A percentile compares a stretch with the other conserved stretches of the same genome.
These are phyloP conservation scores for Pseudogymnoascus sp. DNA, from an alignment of 2,329 filamentous ascomycete species.

Conservation along the genomic window DNA sequence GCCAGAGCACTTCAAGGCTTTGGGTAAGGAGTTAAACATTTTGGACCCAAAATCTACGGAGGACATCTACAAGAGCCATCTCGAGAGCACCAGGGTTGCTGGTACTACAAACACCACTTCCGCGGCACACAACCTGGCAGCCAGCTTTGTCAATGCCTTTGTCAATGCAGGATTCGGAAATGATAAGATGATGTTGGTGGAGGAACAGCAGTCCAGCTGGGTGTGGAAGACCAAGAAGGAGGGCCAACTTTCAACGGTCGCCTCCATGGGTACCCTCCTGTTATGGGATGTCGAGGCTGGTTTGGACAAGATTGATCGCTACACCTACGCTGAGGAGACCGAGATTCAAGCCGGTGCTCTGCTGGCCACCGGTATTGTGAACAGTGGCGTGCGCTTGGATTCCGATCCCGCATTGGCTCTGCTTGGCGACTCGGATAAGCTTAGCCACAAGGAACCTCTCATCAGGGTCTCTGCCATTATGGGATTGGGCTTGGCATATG, in stretches of 20 bases:
- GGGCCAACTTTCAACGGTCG: conserved; percentile 93
- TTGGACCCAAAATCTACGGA: conserved; percentile 94
- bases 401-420: conserved; percentile 85
- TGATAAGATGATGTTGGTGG: conserved; percentile 95
- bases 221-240: conserved; percentile 99
- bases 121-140: conserved; percentile 88
- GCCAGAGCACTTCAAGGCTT: conserved; percentile 83
- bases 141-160: conserved; percentile 93
- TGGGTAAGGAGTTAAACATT: conserved; percentile 94
- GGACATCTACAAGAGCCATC: conserved; percentile 98
- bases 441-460: conserved; percentile 68
- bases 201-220: conserved; percentile 85
- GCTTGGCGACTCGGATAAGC: conserved; percentile 69
- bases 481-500: conserved; percentile 90
- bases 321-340: conserved; percentile 75
- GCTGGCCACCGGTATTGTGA: conserved; percentile 92
- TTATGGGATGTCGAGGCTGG: conserved; percentile 92
- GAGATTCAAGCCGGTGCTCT: conserved; percentile 86
- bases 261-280: conserved; percentile 83
- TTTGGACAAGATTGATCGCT: conserved; percentile 89
- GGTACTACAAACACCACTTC: conserved; percentile 94
- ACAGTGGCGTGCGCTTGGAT: conserved; percentile 81
- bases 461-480: conserved; percentile 84
- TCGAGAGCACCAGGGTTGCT: conserved; percentile 88
- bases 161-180: conserved; percentile 92